Evolutionary conservation across 2,329 filamentous ascomycete species (phyloP).

Genomic region (Colletotrichum australisinense): DNA sequence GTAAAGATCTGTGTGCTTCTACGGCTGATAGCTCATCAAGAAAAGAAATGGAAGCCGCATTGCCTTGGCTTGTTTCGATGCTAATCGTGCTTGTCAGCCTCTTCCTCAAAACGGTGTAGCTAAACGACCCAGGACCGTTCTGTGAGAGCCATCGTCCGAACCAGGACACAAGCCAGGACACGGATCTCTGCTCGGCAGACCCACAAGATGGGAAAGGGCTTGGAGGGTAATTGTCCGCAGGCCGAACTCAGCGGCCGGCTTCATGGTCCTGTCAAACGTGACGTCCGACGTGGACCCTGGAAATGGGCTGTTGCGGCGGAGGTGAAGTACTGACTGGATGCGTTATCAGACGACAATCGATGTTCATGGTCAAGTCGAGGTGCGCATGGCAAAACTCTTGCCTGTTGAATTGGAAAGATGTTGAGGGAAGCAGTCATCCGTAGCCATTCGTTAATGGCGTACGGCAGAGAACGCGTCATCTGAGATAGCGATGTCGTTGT

Average conservation of each 20-base stretch:
- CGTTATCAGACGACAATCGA: neutral
- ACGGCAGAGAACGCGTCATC: constrained; percentile 9
- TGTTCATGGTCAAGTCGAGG: neutral
- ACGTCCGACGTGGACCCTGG: neutral
- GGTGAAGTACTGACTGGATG: neutral
- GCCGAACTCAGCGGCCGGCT: neutral
- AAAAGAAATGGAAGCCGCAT: constrained; percentile 36
- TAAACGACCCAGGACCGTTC: constrained; percentile 43
- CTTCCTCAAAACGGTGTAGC: constrained; percentile 35
- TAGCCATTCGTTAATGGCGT: neutral
- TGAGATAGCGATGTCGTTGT: neutral
- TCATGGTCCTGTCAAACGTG: neutral
- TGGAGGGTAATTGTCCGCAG: neutral
- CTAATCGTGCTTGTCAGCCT: neutral
- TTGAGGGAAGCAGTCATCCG: neutral
- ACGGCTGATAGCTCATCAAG: constrained; percentile 38
- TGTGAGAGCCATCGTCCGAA: constrained; percentile 45
- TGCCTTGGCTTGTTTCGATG: constrained; percentile 20
- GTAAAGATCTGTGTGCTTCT: constrained; percentile 39
- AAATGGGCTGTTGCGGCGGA: neutral
- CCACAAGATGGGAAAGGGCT: neutral
- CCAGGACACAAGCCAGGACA: constrained; percentile 42
- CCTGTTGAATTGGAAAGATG: neutral
- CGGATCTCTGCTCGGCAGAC: constrained; percentile 43
- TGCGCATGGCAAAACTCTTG: neutral